Evolutionary conservation across 441 rosid genomes (phyloP), one percentile per base, ranked within the genome.

Genomic region (Populus hybrid): DNA sequence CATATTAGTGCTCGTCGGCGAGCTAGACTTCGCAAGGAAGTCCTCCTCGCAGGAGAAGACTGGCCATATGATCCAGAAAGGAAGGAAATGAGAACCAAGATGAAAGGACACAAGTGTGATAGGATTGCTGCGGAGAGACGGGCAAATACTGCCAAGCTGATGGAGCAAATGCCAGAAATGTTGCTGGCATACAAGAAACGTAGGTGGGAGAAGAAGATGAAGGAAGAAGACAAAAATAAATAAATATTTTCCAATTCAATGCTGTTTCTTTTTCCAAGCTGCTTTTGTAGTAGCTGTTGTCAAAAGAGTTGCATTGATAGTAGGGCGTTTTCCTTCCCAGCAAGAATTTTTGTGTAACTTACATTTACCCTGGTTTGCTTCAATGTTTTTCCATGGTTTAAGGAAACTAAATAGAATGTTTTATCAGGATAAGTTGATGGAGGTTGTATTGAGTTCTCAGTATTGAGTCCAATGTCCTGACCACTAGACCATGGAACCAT

Each of bases 61-160:
- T 94, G 98, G 97, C 89, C 92, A 6, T 94, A 87, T 50, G 95
- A 94, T 87, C 97, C 98, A 2, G 95, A 84, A 88, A 89, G 93
- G 86, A 93, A 93, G 88, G 31, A 29, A n/a, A n/a, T n/a, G n/a
- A n/a, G n/a, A n/a, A n/a, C n/a, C n/a, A n/a, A n/a, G n/a, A n/a
- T n/a, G n/a, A 29, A 94, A 81, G 98, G 98, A 9, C 98, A 94
- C 74, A 91, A 91, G 65, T 89, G 91, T 14, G 97, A 94, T 50
- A 89, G 93, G 64, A 85, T 91, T 68, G 79, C 97, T 2, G 85
- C 80, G 0, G 85, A 82, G 76, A 82, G 79, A 70, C 78, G 82
- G 0, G 82, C 73, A 21, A 82, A 79, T 64, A 94, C 98, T 0
- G 97, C 84, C 9, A 89, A 89, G 77, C 78, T 93, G 76, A 90